Evolutionary conservation across 2,329 filamentous ascomycete species (phyloP), one percentile per base, ranked within the genome.

Genomic region (Fusarium tricinctum): DNA sequence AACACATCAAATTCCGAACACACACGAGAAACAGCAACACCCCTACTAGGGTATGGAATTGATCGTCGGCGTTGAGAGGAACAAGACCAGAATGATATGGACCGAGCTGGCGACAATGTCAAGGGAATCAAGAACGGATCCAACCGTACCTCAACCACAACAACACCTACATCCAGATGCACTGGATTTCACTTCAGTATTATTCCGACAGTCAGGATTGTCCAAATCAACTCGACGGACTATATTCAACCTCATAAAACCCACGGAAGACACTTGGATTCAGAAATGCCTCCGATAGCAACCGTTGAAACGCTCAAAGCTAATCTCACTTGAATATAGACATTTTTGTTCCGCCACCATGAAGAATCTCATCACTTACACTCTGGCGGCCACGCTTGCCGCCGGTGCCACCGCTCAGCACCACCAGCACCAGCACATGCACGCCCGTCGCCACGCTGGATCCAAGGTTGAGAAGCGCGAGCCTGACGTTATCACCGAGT

Each of bases 361-460:
- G 85, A 86, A 84, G 81, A 79, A 79, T 58, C 73, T 85, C 64
- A 69, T 84, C 70, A 81, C 81, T 58, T 77, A 84, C 69, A 82
- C 85, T 75, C 75, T 87, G 61, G 83, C 84, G 80, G 86, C 85
- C 59, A 81, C 84, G 40, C 71, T 88, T 54, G 84, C 84, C 63
- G 81, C 80, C 44, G 80, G 86, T 54, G 85, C 82, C 58, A 82
- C 83, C 50, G 90, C 90, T 30, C 85, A 89, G 62, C 85, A 87
- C 71, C 85, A 91, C 77, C 79, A 81, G 63, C 89, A 90, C 76
- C 84, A 84, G 62, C 88, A 88, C 69, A 79, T 84, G 73, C 88
- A 89, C 76, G 84, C 82, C 72, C 85, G 82, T 67, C 88, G 86
- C 80, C 83, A 86, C 62, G 80, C 71, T 33, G 76, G 81, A 35